Evolutionary conservation across 2,329 filamentous ascomycete species (phyloP), one percentile per base, ranked within the genome.

Genomic region (Hypoxylon sp.): DNA sequence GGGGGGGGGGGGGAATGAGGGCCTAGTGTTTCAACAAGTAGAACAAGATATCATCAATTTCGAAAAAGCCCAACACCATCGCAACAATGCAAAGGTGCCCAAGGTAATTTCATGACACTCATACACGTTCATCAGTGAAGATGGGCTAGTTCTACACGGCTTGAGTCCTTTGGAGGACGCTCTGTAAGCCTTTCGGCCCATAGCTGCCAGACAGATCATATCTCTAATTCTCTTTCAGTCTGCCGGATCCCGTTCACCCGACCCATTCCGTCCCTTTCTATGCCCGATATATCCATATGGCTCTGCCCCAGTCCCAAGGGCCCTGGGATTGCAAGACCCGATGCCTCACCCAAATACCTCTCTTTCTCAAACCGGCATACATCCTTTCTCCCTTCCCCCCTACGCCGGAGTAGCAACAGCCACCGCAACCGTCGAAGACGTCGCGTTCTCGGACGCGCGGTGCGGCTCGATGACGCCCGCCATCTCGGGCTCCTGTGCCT

Each of bases 381-480:
- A 35, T 11, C 5, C 31, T 24, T 33, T 33, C 29, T 11, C 26
- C 6, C 26, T 29, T 29, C 26, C 26, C 6, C 26, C 11, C 11
- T n/a, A 40, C 17, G 35, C 35, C 17, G 45, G 13, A 37, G 29
- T n/a, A 20, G 21, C 33, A 4, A 27, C 37, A n/a, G 31, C 47
- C 4, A 17, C 54, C 15, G 45, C 29, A 35, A 20, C 20, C 10
- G 20, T 31, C n/a, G 24, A 24, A 18, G 31, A 37, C 2, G 29
- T 48, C 18, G 18, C 11, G 24, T 31, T 58, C 47, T 43, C 48
- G 17, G 52, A 17, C 10, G 35, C 59, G 18, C n/a, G n/a, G n/a
- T 46, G 26, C 2, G 73, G 73, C 58, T 77, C 75, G 11, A 77
- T 71, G 18, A 73, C 70, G 7, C 61, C 65, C 20, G 73, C 73